These are phyloP conservation scores for Citrus cavaleriei DNA, from an alignment of 345 rosid genomes.

Conservation along the genomic window DNA sequence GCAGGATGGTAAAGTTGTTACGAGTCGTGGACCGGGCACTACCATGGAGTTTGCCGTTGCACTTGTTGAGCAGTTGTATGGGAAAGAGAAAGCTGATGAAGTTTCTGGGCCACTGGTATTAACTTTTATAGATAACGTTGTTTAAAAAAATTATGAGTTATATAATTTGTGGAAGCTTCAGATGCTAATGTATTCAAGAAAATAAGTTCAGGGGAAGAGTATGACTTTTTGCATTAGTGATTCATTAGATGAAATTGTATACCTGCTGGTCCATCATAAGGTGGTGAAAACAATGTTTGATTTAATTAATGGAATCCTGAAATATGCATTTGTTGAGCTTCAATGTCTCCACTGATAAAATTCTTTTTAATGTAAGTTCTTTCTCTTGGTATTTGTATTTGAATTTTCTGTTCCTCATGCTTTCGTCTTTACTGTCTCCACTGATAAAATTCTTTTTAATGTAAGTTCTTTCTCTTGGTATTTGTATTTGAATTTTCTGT, in stretches of 20 bases:
- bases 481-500: background rate
- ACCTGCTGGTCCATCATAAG: background rate
- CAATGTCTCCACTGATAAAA: background rate
- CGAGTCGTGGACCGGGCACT: conserved; percentile 91
- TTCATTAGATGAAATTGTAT: background rate
- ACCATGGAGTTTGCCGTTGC: conserved; percentile 82
- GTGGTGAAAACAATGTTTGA: background rate
- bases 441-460: background rate
- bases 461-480: background rate
- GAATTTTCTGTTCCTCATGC: background rate
- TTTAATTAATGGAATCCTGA: background rate
- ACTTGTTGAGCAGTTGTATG: conserved; percentile 66
- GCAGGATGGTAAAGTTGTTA: conserved; percentile 66
- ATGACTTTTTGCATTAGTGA: background rate
- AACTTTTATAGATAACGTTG: background rate
- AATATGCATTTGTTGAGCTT: background rate
- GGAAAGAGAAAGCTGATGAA: conserved; percentile 73
- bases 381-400: background rate
- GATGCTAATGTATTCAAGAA: background rate
- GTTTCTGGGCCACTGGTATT: conserved; percentile 73
- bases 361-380: background rate
- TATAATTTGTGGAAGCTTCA: background rate
- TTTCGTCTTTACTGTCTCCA: background rate
- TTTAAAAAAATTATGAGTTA: background rate
- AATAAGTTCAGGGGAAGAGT: too few species aligned